A percentile compares a stretch with the other conserved stretches of the same genome.
Evolutionary conservation across 306 rosid species (phyloP).

Genomic region (Oemleria cerasiformis): DNA sequence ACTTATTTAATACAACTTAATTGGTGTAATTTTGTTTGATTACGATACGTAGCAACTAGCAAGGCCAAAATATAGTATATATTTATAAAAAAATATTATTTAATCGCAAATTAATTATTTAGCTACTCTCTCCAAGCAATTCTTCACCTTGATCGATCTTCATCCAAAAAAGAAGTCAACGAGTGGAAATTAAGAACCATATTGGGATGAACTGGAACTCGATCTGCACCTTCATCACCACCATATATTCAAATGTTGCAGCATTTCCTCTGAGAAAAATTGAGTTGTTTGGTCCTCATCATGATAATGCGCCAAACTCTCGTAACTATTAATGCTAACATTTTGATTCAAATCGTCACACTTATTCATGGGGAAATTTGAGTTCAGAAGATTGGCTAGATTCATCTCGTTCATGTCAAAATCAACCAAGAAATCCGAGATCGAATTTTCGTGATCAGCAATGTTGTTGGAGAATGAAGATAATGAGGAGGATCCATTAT

Average conservation of each 20-base stretch:
- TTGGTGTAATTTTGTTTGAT: background rate
- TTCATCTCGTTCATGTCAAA: slow-evolving; percentile 15
- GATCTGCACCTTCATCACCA: background rate
- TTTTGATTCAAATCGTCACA: background rate
- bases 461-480: background rate
- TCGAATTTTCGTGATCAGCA: slow-evolving; percentile 1
- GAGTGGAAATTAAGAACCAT: slow-evolving; percentile 11
- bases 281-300: background rate
- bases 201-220: slow-evolving; percentile 6
- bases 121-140: slow-evolving; percentile 10
- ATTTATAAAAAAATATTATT: background rate
- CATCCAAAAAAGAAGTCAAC: slow-evolving; percentile 2
- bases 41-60: background rate
- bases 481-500: background rate
- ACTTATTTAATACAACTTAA: background rate
- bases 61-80: background rate
- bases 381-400: slow-evolving; percentile 9
- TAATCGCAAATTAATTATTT: background rate
- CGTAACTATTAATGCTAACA: too few relatives aligned
- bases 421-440: slow-evolving; percentile 10
- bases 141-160: slow-evolving; percentile 3
- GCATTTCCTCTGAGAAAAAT: slow-evolving; percentile 12
- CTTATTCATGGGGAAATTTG: background rate
- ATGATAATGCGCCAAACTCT: background rate
- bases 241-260: background rate